Evolutionary conservation across 2,329 filamentous ascomycete species (phyloP).

Genomic region (Fusarium proliferatum): DNA sequence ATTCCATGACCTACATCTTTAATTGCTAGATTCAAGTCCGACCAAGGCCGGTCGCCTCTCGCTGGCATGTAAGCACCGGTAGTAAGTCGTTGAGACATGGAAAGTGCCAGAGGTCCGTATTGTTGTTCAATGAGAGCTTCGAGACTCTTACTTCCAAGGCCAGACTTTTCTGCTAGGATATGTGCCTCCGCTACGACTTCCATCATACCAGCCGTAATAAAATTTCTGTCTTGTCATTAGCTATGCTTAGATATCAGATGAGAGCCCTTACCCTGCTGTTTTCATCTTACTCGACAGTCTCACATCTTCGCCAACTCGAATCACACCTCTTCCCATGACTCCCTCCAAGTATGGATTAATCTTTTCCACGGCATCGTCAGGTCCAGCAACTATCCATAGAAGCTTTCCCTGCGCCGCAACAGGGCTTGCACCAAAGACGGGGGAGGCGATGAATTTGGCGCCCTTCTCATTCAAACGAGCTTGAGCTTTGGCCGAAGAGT

Average conservation of each 20-base stretch:
- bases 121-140: constrained; percentile 57
- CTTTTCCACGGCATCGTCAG: constrained; percentile 47
- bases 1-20: constrained; percentile 65
- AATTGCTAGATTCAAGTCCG: constrained; percentile 60
- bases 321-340: constrained; percentile 56
- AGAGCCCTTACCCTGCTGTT: constrained; percentile 54
- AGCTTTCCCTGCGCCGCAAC: constrained; percentile 59
- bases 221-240: constrained; percentile 52
- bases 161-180: constrained; percentile 59
- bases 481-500: constrained; percentile 50
- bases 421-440: constrained; percentile 63
- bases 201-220: constrained; percentile 61
- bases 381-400: constrained; percentile 59
- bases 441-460: constrained; percentile 56
- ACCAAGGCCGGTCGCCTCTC: constrained; percentile 54
- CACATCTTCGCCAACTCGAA: constrained; percentile 57
- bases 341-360: constrained; percentile 55
- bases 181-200: constrained; percentile 62
- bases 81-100: constrained; percentile 53
- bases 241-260: accelerated
- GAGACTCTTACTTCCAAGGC: constrained; percentile 53
- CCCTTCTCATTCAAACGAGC: constrained; percentile 44
- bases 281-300: constrained; percentile 59
- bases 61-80: constrained; percentile 53
- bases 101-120: constrained; percentile 52